phyloP scores from a whole-genome alignment of 805 yeast species.

The Lipomyces yamadae region DNA sequence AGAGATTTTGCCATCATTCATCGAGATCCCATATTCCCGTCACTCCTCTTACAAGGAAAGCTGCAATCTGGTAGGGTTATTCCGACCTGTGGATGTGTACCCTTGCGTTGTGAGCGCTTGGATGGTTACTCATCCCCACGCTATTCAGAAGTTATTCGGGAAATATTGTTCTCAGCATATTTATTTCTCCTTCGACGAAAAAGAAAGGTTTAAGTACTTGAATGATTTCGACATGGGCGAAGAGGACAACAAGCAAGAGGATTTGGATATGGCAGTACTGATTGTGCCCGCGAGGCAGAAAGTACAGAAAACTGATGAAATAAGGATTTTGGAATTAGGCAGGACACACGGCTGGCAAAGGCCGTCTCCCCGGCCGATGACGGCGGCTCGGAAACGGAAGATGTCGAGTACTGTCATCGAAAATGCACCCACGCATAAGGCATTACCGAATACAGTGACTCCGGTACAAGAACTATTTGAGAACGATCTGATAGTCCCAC shows the following conservation, averaged over 20 bases:
- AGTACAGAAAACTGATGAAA: background rate
- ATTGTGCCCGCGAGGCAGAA: background rate
- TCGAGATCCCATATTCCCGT: constrained; percentile 52
- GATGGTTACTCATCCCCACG: constrained; percentile 50
- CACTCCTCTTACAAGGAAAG: constrained; percentile 56
- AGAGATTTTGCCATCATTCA: constrained; percentile 47
- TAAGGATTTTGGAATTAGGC: background rate
- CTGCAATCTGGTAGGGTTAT: constrained; percentile 45
- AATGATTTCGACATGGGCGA: background rate
- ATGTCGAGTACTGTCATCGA: background rate
- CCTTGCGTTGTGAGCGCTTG: constrained; percentile 50
- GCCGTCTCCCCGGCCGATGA: background rate
- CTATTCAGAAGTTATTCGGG: constrained; percentile 52
- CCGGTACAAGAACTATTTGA: no score
- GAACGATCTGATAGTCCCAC: no score
- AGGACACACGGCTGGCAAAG: background rate
- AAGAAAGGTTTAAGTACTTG: constrained; percentile 17
- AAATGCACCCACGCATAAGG: no score
- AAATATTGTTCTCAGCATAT: constrained; percentile 42
- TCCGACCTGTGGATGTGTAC: constrained; percentile 51
- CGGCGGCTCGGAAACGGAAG: background rate
- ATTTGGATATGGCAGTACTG: background rate
- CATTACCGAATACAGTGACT: no score
- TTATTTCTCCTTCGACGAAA: constrained; percentile 35
- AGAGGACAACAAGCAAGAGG: background rate